Conservation (phyloP, 305 asterid genomes). For the Withania somnifera region DNA sequence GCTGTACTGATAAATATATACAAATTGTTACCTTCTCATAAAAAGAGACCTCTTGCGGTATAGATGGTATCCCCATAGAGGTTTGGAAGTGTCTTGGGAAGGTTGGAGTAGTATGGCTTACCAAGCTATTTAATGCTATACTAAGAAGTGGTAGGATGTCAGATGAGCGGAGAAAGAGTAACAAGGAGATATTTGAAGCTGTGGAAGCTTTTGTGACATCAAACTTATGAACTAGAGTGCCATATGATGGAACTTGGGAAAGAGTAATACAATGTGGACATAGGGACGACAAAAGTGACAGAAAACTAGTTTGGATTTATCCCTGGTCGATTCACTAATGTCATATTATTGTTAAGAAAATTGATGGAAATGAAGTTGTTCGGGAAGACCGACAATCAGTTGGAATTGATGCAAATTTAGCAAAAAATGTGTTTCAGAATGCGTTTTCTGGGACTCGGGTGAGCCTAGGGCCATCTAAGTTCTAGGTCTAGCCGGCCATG, state of each 20-base stretch:
- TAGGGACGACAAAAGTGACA: background rate
- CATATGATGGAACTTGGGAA: background rate
- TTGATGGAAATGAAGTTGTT: background rate
- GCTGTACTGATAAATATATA: no score
- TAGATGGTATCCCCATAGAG: background rate
- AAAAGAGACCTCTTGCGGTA: background rate
- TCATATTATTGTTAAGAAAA: background rate
- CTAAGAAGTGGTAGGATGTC: background rate
- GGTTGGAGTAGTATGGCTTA: background rate
- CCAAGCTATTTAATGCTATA: background rate
- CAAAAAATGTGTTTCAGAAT: background rate
- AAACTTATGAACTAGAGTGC: background rate
- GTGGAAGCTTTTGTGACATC: background rate
- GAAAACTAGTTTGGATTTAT: background rate
- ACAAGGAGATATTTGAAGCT: background rate
- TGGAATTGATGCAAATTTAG: background rate
- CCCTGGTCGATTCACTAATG: background rate
- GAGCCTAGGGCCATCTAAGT: background rate
- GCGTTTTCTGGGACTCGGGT: no score
- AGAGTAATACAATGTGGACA: background rate
- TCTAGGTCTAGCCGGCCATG: background rate
- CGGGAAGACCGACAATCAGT: background rate
- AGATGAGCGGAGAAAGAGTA: background rate
- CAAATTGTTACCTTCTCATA: no score
- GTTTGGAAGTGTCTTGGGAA: background rate